phyloP scores from a whole-genome alignment of 2,329 filamentous ascomycete genomes.

The Ophiocordyceps australis region DNA sequence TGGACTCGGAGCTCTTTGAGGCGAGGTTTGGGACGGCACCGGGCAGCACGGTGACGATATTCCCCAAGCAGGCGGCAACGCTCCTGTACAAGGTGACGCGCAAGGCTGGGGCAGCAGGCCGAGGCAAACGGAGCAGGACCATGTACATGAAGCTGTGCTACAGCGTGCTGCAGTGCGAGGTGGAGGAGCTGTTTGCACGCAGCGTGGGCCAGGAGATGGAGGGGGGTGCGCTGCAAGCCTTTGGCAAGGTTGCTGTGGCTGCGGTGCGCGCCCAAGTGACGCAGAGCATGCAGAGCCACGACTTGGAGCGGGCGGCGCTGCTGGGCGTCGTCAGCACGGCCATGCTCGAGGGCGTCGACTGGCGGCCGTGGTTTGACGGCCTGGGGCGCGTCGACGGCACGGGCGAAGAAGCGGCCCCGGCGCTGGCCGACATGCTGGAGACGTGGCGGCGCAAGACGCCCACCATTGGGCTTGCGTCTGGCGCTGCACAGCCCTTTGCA shows the following conservation, averaged over 20 bases:
- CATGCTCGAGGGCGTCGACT: constrained; percentile 25
- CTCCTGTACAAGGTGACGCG: constrained; percentile 62
- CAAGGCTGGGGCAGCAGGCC: constrained; percentile 19
- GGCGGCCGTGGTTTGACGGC: constrained; percentile 29
- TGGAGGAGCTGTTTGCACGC: constrained; percentile 29
- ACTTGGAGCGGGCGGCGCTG: constrained; percentile 38
- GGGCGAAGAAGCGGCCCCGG: constrained; percentile 11
- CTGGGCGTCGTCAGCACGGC: constrained; percentile 30
- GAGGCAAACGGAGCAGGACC: constrained; percentile 13
- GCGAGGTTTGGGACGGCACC: constrained; percentile 40
- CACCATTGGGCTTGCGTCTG: constrained; percentile 9
- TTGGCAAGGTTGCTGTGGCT: constrained; percentile 25
- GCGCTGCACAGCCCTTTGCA: too few relatives aligned
- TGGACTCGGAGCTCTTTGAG: constrained; percentile 51
- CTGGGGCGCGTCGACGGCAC: constrained; percentile 22
- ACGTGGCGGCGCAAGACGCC: constrained; percentile 13
- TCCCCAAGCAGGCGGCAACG: constrained; percentile 64
- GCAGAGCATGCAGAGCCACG: constrained; percentile 22
- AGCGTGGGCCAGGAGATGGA: constrained; percentile 22
- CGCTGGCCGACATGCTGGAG: constrained; percentile 11
- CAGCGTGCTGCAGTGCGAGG: constrained; percentile 57
- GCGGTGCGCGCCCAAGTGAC: constrained; percentile 24
- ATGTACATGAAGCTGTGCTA: constrained; percentile 60
- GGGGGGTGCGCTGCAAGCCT: constrained; percentile 22
- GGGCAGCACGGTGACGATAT: constrained; percentile 42